Percentiles rank a stretch among this genome's conserved stretches.
phyloP scores from a whole-genome alignment of 2,329 filamentous ascomycete genomes.

The Penicillium aurantiogriseum region DNA sequence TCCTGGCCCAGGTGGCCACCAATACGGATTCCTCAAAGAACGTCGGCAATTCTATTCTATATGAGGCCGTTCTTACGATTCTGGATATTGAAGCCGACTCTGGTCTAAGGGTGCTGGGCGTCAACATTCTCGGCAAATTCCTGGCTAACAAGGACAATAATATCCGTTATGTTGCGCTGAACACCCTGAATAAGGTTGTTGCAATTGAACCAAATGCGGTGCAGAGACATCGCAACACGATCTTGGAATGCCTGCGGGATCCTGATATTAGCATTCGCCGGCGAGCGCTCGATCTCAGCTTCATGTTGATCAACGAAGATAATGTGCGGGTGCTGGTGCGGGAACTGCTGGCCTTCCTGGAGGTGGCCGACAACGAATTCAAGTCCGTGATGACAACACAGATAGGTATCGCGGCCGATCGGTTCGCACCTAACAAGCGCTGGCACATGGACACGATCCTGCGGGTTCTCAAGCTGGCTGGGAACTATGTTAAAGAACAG shows the following conservation, averaged over 20 bases:
- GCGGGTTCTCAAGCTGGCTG: constrained; percentile 85
- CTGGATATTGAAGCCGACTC: constrained; percentile 98
- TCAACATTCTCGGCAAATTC: constrained; percentile 98
- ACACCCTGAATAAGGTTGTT: constrained; percentile 96
- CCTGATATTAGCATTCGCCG: constrained; percentile 97
- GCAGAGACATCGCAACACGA: constrained; percentile 94
- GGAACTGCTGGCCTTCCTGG: constrained; percentile 89
- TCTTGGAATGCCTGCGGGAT: constrained; percentile 90
- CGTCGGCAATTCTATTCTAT: constrained; percentile 95
- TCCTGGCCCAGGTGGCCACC: constrained; percentile 92
- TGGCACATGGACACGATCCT: constrained; percentile 99
- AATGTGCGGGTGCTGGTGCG: constrained; percentile 93
- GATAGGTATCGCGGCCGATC: constrained; percentile 94
- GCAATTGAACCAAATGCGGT: constrained; percentile 97
- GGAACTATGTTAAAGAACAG: constrained; percentile 96
- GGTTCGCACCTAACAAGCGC: constrained; percentile 92
- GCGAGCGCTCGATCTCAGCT: constrained; percentile 93
- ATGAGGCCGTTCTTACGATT: constrained; percentile 95
- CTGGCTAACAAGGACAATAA: constrained; percentile 99
- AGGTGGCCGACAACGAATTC: constrained; percentile 97
- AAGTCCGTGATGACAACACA: constrained; percentile 98
- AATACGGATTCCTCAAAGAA: constrained; percentile 99
- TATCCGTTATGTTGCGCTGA: constrained; percentile 95
- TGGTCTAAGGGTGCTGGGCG: constrained; percentile 85
- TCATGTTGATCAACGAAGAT: constrained; percentile 94